phyloP scores from a whole-genome alignment of 768 basidiomycete genomes.

The Lentinula edodes region DNA sequence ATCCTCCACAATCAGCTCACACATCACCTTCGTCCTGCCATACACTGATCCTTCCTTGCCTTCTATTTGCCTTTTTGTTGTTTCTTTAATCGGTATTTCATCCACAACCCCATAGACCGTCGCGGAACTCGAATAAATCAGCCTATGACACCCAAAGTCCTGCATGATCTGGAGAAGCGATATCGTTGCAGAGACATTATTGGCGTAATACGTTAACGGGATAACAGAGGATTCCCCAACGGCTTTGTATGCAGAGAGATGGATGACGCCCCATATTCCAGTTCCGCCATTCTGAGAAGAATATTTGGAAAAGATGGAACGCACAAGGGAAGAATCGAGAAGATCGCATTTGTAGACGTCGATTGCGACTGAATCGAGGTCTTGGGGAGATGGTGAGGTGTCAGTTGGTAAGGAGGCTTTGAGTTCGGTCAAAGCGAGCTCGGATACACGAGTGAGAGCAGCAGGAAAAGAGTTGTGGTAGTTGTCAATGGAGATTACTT shows the following conservation, averaged over 20 bases:
- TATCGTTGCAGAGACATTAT: slow-evolving; percentile 89
- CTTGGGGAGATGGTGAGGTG: slow-evolving; percentile 46
- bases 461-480: slow-evolving; percentile 83
- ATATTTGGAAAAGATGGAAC: slow-evolving; percentile 77
- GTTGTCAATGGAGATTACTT: slow-evolving; percentile 94
- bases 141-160: slow-evolving; percentile 74
- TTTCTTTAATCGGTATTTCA: slow-evolving; percentile 89
- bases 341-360: slow-evolving; percentile 71
- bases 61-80: slow-evolving; percentile 32
- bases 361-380: slow-evolving; percentile 68
- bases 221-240: slow-evolving; percentile 95
- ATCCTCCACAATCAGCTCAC: slow-evolving; percentile 85
- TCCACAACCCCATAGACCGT: slow-evolving; percentile 98
- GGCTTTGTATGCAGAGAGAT: slow-evolving; percentile 97
- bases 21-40: slow-evolving; percentile 92
- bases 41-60: slow-evolving; percentile 84
- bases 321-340: slow-evolving; percentile 63
- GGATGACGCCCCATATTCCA: slow-evolving; percentile 94
- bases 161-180: slow-evolving; percentile 83
- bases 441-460: slow-evolving; percentile 69
- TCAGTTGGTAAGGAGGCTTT: slow-evolving; percentile 20
- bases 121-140: slow-evolving; percentile 97
- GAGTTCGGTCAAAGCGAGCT: slow-evolving; percentile 74
- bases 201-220: slow-evolving; percentile 88
- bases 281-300: slow-evolving; percentile 45